Evolutionary conservation across 1,284 basidiomycete genomes (phyloP).

Genomic region (Cryptococcus deneoformans): DNA sequence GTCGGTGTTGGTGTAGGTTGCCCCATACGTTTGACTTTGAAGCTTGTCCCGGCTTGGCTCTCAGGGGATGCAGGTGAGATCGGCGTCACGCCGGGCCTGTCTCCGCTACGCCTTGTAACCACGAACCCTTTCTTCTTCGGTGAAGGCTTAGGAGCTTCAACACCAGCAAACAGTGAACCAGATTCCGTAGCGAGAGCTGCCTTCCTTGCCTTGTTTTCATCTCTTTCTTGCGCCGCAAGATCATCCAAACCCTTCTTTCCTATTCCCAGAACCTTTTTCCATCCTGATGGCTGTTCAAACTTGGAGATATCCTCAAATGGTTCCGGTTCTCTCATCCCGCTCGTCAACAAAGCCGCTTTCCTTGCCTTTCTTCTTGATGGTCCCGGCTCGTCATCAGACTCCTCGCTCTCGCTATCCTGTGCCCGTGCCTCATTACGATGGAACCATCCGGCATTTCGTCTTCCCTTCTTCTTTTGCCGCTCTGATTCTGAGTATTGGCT

Average conservation of each 20-base stretch:
- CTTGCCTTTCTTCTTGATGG: conserved; percentile 20
- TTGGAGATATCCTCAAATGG: conserved; percentile 14
- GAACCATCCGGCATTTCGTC: conserved; percentile 21
- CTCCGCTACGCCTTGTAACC: conserved; percentile 8
- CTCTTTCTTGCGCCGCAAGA: conserved; percentile 22
- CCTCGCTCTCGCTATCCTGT: conserved; percentile 7
- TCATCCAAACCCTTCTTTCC: conserved; percentile 20
- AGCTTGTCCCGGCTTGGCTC: conserved; percentile 4
- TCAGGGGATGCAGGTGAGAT: conserved; percentile 4
- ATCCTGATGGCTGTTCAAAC: conserved; percentile 1
- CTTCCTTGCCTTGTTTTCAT: conserved; percentile 45
- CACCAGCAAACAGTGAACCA: conserved; percentile 40
- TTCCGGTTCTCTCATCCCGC: conserved; percentile 13
- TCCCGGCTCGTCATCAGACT: conserved; percentile 41
- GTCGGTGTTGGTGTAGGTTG: conserved; percentile 11
- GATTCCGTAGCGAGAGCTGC: conserved; percentile 36
- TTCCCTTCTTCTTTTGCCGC: conserved; percentile 15
- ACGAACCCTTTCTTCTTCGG: conserved; percentile 21
- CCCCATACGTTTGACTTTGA: conserved; percentile 23
- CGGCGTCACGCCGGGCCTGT: conserved; percentile 6
- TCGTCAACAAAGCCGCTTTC: background rate
- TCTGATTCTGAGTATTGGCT: conserved; percentile 18
- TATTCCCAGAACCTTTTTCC: conserved; percentile 17
- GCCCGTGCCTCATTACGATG: background rate
- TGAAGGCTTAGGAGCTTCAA: conserved; percentile 17